A percentile compares a stretch with the other conserved stretches of the same genome.
Conservation (phyloP, 2,329 filamentous ascomycete species). For the Dendrostoma leiphaemia region DNA sequence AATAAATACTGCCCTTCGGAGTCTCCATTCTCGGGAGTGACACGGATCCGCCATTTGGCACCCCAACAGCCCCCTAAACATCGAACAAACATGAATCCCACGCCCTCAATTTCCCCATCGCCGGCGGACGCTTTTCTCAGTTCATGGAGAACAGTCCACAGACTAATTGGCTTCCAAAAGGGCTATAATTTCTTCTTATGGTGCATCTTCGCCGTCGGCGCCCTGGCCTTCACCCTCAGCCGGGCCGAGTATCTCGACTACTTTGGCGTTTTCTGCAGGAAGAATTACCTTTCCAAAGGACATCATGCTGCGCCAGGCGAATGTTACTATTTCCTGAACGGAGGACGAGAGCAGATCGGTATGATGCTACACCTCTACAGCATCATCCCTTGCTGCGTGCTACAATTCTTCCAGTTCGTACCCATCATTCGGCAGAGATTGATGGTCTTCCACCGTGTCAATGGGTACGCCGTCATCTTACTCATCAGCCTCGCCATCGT, state of each 20-base stretch:
- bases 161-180: slow-evolving; percentile 52
- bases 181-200: slow-evolving; percentile 58
- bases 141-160: slow-evolving; percentile 35
- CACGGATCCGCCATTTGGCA: not conserved
- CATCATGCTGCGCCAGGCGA: slow-evolving; percentile 18
- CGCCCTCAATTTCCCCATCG: not conserved
- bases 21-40: not conserved
- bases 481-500: slow-evolving; percentile 44
- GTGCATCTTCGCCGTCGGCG: slow-evolving; percentile 43
- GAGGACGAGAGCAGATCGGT: slow-evolving; percentile 31
- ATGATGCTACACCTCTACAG: slow-evolving; percentile 44
- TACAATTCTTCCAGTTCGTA: slow-evolving; percentile 48
- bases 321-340: slow-evolving; percentile 18
- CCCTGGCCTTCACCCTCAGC: slow-evolving; percentile 47
- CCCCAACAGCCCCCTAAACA: not conserved
- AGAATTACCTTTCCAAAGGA: slow-evolving; percentile 17
- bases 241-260: slow-evolving; percentile 49
- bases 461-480: slow-evolving; percentile 53
- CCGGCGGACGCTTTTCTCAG: not conserved
- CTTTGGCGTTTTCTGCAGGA: slow-evolving; percentile 34
- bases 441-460: slow-evolving; percentile 57
- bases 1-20: slow-evolving; percentile 1
- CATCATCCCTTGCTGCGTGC: slow-evolving; percentile 43
- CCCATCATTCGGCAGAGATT: slow-evolving; percentile 44
- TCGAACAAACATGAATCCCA: not conserved